Evolutionary conservation across 2,329 filamentous ascomycete species (phyloP).

Genomic region (Cytospora piceicola): DNA sequence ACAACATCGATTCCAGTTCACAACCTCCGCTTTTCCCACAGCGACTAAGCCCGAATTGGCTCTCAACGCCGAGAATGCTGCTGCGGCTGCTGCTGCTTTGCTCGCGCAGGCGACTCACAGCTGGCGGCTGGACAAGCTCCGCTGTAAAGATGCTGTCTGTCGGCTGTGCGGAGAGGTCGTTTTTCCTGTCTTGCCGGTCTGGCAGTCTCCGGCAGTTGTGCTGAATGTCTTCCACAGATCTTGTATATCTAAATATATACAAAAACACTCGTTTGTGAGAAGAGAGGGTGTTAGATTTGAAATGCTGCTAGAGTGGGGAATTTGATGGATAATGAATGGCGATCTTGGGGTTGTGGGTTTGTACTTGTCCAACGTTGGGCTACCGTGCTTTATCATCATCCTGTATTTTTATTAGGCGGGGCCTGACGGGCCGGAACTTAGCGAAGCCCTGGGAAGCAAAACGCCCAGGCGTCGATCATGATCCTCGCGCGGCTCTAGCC

Average conservation of each 20-base stretch:
- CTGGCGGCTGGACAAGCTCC: conserved; percentile 28
- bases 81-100: neutral
- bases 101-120: neutral
- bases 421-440: conserved; percentile 26
- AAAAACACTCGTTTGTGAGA: conserved; percentile 36
- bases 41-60: conserved; percentile 23
- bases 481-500: conserved; percentile 22
- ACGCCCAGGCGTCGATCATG: conserved; percentile 27
- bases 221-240: conserved; percentile 4
- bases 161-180: conserved; percentile 7
- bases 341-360: conserved; percentile 5
- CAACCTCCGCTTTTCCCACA: conserved; percentile 10
- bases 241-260: conserved; percentile 5
- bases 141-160: conserved; percentile 16
- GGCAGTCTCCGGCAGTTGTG: no score
- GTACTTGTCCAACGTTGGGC: conserved; percentile 22
- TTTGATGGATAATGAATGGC: conserved; percentile 29
- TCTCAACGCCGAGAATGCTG: conserved; percentile 18
- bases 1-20: conserved; percentile 13
- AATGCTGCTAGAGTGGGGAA: conserved; percentile 39
- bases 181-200: conserved; percentile 10
- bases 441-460: conserved; percentile 12
- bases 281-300: conserved; percentile 38
- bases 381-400: no score
- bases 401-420: no score